These are phyloP conservation scores for Lasiosphaeria hispida DNA, from an alignment of 495 filamentous ascomycete genomes.

Conservation along the genomic window DNA sequence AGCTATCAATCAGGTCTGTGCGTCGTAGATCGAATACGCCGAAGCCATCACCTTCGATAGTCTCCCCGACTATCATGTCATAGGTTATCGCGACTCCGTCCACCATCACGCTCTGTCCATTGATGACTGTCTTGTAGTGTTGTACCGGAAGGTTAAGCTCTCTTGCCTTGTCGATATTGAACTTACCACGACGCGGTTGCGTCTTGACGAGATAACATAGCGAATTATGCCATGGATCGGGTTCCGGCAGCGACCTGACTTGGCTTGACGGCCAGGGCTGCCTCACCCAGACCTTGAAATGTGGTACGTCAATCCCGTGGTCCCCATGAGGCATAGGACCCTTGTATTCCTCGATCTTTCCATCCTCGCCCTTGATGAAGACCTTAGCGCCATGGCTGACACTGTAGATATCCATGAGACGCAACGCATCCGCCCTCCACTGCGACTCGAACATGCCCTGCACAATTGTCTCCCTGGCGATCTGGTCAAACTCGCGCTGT, in stretches of 20 bases:
- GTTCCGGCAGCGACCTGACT: slow-evolving; percentile 61
- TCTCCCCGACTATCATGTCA: slow-evolving; percentile 48
- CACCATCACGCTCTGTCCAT: slow-evolving; percentile 51
- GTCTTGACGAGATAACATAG: slow-evolving; percentile 82
- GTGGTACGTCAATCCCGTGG: slow-evolving; percentile 48
- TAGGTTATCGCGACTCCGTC: slow-evolving; percentile 57
- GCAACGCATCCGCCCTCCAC: slow-evolving; percentile 68
- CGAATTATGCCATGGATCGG: slow-evolving; percentile 60
- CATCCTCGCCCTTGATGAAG: slow-evolving; percentile 63
- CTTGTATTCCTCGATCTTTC: slow-evolving; percentile 63
- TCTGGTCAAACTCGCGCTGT: slow-evolving; percentile 28
- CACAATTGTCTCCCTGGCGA: slow-evolving; percentile 60
- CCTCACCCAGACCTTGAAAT: slow-evolving; percentile 70
- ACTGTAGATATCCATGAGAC: slow-evolving; percentile 60
- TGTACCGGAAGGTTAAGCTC: slow-evolving; percentile 55
- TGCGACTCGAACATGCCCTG: slow-evolving; percentile 77
- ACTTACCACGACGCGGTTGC: slow-evolving; percentile 75
- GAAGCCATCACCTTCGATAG: slow-evolving; percentile 51
- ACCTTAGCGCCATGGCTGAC: slow-evolving; percentile 67
- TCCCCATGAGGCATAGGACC: slow-evolving; percentile 59
- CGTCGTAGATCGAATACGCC: slow-evolving; percentile 78
- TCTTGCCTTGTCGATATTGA: slow-evolving; percentile 61
- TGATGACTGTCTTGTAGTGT: slow-evolving; percentile 50
- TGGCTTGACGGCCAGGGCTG: slow-evolving; percentile 79
- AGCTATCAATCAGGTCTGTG: slow-evolving; percentile 59